These are phyloP conservation scores for Sugiyamaella valdiviana DNA, from an alignment of 805 yeast species.

Conservation along the genomic window DNA sequence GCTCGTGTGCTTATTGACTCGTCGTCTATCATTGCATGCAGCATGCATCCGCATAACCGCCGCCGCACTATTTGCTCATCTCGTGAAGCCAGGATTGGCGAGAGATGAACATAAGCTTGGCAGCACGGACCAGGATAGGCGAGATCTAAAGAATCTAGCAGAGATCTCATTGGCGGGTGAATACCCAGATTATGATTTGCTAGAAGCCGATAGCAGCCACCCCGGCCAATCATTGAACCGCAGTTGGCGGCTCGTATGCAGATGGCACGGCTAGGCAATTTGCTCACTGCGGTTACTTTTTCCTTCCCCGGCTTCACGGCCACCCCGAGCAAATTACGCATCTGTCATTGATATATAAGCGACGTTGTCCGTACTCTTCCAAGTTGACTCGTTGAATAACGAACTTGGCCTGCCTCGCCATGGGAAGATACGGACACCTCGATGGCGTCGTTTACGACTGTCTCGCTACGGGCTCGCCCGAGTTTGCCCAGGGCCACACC, in stretches of 20 bases:
- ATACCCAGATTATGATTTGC: too few relatives aligned
- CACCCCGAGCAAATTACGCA: neutral
- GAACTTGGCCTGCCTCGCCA: neutral
- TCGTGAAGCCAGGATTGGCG: neutral
- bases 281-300: neutral
- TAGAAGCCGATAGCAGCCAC: too few relatives aligned
- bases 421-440: neutral
- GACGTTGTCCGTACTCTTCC: neutral
- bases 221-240: too few relatives aligned
- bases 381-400: too few relatives aligned
- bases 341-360: neutral
- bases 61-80: neutral
- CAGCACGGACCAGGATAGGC: too few relatives aligned
- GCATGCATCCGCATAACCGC: neutral
- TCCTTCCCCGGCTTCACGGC: neutral
- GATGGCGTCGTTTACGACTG: slow-evolving; percentile 10
- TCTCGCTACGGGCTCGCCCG: slow-evolving; percentile 5
- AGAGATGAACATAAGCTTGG: neutral
- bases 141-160: too few relatives aligned
- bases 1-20: too few relatives aligned
- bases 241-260: too few relatives aligned
- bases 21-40: too few relatives aligned
- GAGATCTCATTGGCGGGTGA: neutral
- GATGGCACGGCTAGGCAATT: neutral
- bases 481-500: slow-evolving; percentile 12